Evolutionary conservation across 208 protist genomes (phyloP).

Genomic region (Sergeia podlipaevii): DNA sequence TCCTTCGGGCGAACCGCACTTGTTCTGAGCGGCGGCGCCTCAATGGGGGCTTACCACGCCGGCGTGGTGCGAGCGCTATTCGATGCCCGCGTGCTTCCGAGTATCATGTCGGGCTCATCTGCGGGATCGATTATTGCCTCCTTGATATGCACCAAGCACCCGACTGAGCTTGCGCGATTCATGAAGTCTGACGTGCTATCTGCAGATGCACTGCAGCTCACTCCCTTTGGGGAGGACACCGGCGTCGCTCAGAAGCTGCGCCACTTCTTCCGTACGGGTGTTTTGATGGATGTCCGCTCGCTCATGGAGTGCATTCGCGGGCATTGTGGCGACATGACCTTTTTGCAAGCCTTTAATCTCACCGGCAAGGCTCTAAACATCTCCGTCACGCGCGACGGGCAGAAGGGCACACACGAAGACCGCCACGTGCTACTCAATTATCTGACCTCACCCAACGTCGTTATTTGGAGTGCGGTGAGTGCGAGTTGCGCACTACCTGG

Average conservation of each 20-base stretch:
- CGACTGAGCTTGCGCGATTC: constrained; percentile 40
- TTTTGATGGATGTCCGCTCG: constrained; percentile 70
- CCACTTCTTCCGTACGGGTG: constrained; percentile 61
- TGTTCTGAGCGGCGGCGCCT: constrained; percentile 66
- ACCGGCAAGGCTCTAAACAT: constrained; percentile 83
- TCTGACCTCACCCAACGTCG: constrained; percentile 72
- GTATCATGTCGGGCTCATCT: constrained; percentile 68
- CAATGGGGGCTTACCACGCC: constrained; percentile 80
- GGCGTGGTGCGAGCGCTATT: constrained; percentile 61
- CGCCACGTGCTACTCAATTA: constrained; percentile 77
- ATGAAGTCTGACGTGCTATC: constrained; percentile 34
- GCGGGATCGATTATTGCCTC: constrained; percentile 76
- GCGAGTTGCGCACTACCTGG: constrained; percentile 60
- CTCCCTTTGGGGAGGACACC: constrained; percentile 43
- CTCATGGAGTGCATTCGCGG: constrained; percentile 63
- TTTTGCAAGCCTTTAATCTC: constrained; percentile 74
- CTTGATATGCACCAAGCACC: constrained; percentile 47
- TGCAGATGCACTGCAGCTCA: constrained; percentile 38
- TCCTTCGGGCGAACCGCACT: constrained; percentile 76
- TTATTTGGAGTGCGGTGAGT: constrained; percentile 75
- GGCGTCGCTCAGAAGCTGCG: constrained; percentile 38
- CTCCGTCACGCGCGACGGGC: constrained; percentile 51
- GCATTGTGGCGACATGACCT: constrained; percentile 84
- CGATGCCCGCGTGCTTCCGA: constrained; percentile 53
- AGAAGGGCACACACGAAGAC: constrained; percentile 35